A percentile compares a stretch with the other conserved stretches of the same genome.
Conservation (phyloP, 805 yeast genomes). For the Kodamaea fukazawae region DNA sequence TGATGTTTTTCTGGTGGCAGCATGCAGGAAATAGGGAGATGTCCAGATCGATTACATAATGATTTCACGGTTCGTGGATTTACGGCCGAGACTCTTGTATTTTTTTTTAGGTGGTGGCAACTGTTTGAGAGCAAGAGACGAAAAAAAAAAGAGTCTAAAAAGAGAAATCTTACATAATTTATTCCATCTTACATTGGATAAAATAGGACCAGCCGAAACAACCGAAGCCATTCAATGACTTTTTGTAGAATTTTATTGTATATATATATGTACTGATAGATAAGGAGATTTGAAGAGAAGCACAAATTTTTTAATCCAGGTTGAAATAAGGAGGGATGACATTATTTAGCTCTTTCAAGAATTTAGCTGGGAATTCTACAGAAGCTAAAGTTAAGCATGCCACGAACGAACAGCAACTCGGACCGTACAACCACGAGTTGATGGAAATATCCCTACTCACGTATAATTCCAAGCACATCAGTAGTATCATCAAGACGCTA, state of each 20-base stretch:
- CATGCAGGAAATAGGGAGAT: too few species aligned
- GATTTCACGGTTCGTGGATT: too few species aligned
- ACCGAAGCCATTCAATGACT: too few species aligned
- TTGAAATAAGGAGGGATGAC: not conserved
- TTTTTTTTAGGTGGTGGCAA: too few species aligned
- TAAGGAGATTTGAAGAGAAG: too few species aligned
- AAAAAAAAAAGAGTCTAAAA: constrained; percentile 1
- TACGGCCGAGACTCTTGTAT: too few species aligned
- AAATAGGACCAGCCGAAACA: too few species aligned
- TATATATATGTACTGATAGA: too few species aligned
- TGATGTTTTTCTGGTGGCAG: constrained; percentile 7
- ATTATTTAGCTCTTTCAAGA: constrained; percentile 8
- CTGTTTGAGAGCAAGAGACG: not conserved
- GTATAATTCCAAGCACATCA: constrained; percentile 35
- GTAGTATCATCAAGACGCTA: constrained; percentile 39
- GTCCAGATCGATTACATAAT: too few species aligned
- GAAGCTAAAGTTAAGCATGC: constrained; percentile 29
- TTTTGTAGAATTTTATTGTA: too few species aligned
- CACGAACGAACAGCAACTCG: constrained; percentile 51
- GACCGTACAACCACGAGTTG: constrained; percentile 57
- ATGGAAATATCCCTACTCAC: constrained; percentile 51
- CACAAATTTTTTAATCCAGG: not conserved
- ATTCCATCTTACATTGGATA: not conserved
- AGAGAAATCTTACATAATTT: not conserved
- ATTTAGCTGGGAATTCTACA: constrained; percentile 13